These are phyloP conservation scores for Botrytis galanthina DNA, from an alignment of 2,329 filamentous ascomycete species.

Conservation along the genomic window DNA sequence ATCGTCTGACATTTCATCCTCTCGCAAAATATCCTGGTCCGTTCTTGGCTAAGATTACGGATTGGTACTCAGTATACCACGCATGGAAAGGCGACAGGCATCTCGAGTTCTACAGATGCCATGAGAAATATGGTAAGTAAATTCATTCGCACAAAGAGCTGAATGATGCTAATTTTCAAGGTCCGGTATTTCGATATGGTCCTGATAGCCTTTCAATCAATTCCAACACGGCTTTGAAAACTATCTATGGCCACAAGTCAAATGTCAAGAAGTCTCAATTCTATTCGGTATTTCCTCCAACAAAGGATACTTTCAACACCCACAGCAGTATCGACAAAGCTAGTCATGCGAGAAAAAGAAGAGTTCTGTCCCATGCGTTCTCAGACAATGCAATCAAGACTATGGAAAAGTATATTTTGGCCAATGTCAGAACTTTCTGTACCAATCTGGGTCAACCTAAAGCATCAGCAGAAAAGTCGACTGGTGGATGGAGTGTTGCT, in stretches of 20 bases:
- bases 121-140: conserved; percentile 41
- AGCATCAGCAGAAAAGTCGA: conserved; percentile 42
- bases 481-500: conserved; percentile 50
- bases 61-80: conserved; percentile 38
- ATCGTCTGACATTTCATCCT: conserved; percentile 37
- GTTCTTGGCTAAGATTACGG: conserved; percentile 39
- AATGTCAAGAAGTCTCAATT: conserved; percentile 68
- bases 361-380: conserved; percentile 65
- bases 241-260: conserved; percentile 62
- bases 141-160: background rate
- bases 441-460: conserved; percentile 45
- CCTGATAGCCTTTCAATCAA: conserved; percentile 79
- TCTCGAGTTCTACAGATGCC: conserved; percentile 38
- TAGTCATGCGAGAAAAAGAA: conserved; percentile 67
- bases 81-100: conserved; percentile 41
- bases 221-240: conserved; percentile 63
- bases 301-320: conserved; percentile 62
- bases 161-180: conserved; percentile 39
- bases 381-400: conserved; percentile 36
- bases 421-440: conserved; percentile 55
- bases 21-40: conserved; percentile 41
- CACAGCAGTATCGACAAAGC: conserved; percentile 69
- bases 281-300: conserved; percentile 71
- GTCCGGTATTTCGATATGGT: conserved; percentile 67
- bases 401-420: conserved; percentile 38